Evolutionary conservation across 768 basidiomycete species (phyloP).

Genomic region (Lactifluus rugatus): DNA sequence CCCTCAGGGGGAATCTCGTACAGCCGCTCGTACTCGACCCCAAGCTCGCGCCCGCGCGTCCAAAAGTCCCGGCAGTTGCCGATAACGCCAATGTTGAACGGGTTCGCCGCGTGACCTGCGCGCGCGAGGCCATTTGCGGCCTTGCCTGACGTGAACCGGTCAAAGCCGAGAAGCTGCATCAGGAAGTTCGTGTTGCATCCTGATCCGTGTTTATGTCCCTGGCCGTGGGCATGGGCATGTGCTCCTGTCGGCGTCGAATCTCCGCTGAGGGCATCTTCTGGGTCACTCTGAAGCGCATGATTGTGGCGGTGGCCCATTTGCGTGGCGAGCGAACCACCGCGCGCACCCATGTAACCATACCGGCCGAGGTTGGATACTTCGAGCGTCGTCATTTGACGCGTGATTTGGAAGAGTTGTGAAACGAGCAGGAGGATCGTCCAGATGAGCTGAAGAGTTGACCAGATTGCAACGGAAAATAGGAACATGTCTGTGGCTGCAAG

Average conservation of each 20-base stretch:
- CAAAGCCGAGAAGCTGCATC: constrained; percentile 86
- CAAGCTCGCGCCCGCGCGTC: constrained; percentile 73
- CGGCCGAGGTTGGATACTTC: constrained; percentile 93
- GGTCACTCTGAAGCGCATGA: constrained; percentile 27
- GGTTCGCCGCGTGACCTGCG: constrained; percentile 72
- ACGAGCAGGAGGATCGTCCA: constrained; percentile 88
- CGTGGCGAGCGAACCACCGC: constrained; percentile 54
- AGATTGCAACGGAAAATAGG: constrained; percentile 69
- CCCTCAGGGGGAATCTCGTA: constrained; percentile 88
- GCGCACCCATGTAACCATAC: constrained; percentile 95
- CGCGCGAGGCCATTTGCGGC: constrained; percentile 79
- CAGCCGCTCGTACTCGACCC: constrained; percentile 81
- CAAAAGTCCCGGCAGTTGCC: constrained; percentile 92
- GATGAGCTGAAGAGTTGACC: constrained; percentile 89
- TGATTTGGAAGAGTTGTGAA: constrained; percentile 86
- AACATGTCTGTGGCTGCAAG: constrained; percentile 70
- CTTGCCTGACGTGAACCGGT: constrained; percentile 86
- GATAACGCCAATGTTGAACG: constrained; percentile 76
- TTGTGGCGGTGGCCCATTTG: constrained; percentile 76
- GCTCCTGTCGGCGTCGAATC: constrained; percentile 19
- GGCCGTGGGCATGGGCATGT: constrained; percentile 29
- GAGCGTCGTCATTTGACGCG: constrained; percentile 89
- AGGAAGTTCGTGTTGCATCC: constrained; percentile 55
- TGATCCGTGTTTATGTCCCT: constrained; percentile 32
- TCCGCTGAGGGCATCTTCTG: constrained; percentile 40